These are phyloP conservation scores for Aspergillus steynii DNA, from an alignment of 495 filamentous ascomycete species.

Conservation along the genomic window DNA sequence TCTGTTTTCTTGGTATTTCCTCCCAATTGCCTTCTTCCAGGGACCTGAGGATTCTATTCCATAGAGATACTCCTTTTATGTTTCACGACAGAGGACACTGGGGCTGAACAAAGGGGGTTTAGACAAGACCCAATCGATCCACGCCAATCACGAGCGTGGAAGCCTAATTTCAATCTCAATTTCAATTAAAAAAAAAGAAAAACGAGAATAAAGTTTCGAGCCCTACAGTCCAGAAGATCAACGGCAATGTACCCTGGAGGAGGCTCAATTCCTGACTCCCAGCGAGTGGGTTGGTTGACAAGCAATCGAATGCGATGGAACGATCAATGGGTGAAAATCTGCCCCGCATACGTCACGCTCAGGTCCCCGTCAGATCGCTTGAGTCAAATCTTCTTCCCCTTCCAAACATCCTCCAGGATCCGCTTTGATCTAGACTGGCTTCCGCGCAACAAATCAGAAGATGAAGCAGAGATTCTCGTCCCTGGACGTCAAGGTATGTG, in stretches of 20 bases:
- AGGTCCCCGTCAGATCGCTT: conserved; percentile 27
- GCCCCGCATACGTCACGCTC: conserved; percentile 54
- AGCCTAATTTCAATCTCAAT: too few relatives aligned
- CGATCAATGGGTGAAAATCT: conserved; percentile 14
- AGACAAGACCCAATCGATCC: not conserved
- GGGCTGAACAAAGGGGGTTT: not conserved
- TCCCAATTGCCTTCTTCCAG: conserved; percentile 13
- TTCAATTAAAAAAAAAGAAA: too few relatives aligned
- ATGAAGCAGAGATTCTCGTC: conserved; percentile 99
- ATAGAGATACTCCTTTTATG: conserved; percentile 25
- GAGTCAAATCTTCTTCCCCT: conserved; percentile 14
- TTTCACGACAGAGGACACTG: conserved; percentile 8
- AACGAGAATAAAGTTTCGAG: too few relatives aligned
- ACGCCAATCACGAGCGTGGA: too few relatives aligned
- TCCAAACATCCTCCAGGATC: conserved; percentile 5
- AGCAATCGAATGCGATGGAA: conserved; percentile 1
- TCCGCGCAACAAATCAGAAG: conserved; percentile 27
- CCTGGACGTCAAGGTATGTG: conserved; percentile 75
- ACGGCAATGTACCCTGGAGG: too few relatives aligned
- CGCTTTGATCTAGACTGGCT: not conserved
- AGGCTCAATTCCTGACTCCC: too few relatives aligned
- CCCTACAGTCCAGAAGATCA: too few relatives aligned
- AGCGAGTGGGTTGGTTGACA: too few relatives aligned
- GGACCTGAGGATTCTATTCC: conserved; percentile 24
- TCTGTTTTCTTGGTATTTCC: conserved; percentile 16